Evolutionary conservation across 441 rosid genomes (phyloP).

Genomic region (Populus trichocarpa): DNA sequence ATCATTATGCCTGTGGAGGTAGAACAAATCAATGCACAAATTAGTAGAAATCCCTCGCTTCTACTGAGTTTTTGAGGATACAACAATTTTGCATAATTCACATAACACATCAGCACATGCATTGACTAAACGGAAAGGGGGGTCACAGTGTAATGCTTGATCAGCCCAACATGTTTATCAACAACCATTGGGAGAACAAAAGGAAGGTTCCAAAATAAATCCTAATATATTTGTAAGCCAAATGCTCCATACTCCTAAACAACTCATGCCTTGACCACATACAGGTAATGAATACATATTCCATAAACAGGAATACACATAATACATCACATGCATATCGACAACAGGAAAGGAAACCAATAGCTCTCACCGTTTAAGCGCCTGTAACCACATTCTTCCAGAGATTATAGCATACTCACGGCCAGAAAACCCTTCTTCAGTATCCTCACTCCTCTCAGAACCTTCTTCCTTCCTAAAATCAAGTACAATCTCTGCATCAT

Average conservation of each 20-base stretch:
- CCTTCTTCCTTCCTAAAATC: conserved; percentile 61
- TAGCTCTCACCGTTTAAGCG: conserved; percentile 68
- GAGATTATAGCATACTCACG: conserved; percentile 83
- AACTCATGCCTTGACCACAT: background rate
- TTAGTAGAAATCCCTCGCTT: background rate
- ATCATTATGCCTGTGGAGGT: conserved; percentile 57
- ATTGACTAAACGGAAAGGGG: background rate
- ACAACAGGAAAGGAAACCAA: background rate
- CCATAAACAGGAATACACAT: background rate
- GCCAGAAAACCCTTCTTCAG: conserved; percentile 63
- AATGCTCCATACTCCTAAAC: background rate
- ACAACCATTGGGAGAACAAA: background rate
- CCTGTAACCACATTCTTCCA: conserved; percentile 85
- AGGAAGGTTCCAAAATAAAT: background rate
- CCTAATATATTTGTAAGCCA: background rate
- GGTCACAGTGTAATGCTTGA: background rate
- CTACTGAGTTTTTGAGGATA: background rate
- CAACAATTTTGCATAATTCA: background rate
- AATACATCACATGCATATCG: background rate
- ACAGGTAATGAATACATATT: background rate
- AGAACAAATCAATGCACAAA: conserved; percentile 21
- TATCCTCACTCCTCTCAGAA: conserved; percentile 33
- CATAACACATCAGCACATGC: background rate
- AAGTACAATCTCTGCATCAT: conserved; percentile 38
- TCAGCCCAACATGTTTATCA: background rate